Conservation (phyloP, 495 filamentous ascomycete species). For the Penicillium macrosclerotiorum region DNA sequence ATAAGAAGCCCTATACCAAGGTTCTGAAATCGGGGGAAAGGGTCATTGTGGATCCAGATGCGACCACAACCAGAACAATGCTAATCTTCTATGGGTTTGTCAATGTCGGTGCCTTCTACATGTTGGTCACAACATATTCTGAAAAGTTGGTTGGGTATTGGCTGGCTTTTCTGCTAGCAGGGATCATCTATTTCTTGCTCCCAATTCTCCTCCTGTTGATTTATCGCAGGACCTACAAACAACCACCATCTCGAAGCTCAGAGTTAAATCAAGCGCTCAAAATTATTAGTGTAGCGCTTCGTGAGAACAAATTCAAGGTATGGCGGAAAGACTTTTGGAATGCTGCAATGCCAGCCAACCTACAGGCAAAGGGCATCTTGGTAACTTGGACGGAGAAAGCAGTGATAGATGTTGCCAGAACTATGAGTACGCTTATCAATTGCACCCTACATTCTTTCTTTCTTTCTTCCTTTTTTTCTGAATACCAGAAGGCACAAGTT, state of each 20-base stretch:
- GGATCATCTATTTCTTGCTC: constrained; percentile 53
- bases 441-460: too few species aligned
- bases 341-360: constrained; percentile 58
- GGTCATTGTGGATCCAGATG: constrained; percentile 40
- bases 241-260: constrained; percentile 47
- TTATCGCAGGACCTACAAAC: constrained; percentile 46
- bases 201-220: constrained; percentile 49
- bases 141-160: constrained; percentile 43
- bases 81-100: constrained; percentile 39
- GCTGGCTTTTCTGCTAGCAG: constrained; percentile 31
- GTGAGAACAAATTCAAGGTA: constrained; percentile 54
- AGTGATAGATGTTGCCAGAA: constrained; percentile 47
- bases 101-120: constrained; percentile 39
- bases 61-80: constrained; percentile 32
- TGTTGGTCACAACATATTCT: constrained; percentile 36
- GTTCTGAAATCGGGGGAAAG: constrained; percentile 35
- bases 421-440: constrained; percentile 36
- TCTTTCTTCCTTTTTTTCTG: too few species aligned
- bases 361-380: constrained; percentile 46
- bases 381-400: constrained; percentile 48
- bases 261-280: constrained; percentile 56
- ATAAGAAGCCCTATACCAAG: constrained; percentile 30
- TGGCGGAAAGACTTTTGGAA: constrained; percentile 63
- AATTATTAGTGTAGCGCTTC: constrained; percentile 51
- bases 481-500: neutral